These are phyloP conservation scores for Colletotrichum tamarilloi DNA, from an alignment of 2,329 filamentous ascomycete genomes.

Conservation along the genomic window DNA sequence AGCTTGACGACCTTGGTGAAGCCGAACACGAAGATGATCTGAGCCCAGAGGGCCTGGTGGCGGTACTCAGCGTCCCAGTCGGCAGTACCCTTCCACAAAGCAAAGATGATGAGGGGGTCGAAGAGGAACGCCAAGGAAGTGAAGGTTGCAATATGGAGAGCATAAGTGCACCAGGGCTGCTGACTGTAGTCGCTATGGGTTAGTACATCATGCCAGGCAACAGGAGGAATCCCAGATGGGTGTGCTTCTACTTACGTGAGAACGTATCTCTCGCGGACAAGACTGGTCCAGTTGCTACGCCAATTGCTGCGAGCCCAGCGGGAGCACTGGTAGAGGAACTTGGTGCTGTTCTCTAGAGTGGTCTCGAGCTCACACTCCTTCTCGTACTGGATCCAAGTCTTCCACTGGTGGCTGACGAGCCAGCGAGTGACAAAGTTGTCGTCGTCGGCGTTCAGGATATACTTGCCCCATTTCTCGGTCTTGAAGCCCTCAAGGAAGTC, in stretches of 20 bases:
- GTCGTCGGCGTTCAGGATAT: slow-evolving; percentile 94
- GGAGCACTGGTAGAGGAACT: slow-evolving; percentile 93
- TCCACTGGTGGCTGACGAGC: slow-evolving; percentile 92
- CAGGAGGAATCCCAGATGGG: background rate
- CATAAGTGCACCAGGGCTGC: slow-evolving; percentile 94
- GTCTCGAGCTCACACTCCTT: slow-evolving; percentile 91
- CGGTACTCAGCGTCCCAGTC: slow-evolving; percentile 67
- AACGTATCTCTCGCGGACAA: slow-evolving; percentile 85
- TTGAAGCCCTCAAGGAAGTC: slow-evolving; percentile 91
- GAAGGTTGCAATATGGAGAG: slow-evolving; percentile 91
- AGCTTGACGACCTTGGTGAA: slow-evolving; percentile 94
- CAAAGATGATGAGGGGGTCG: slow-evolving; percentile 78
- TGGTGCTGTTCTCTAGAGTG: slow-evolving; percentile 87
- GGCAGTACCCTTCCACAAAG: slow-evolving; percentile 76
- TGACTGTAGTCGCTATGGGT: slow-evolving; percentile 66
- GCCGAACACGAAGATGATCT: slow-evolving; percentile 79
- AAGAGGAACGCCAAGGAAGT: slow-evolving; percentile 86
- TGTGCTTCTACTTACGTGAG: slow-evolving; percentile 77
- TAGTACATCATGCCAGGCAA: slow-evolving; percentile 27
- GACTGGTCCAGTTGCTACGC: slow-evolving; percentile 94
- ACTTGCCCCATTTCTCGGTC: slow-evolving; percentile 89
- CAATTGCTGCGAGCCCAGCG: slow-evolving; percentile 98
- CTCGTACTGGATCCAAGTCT: slow-evolving; percentile 96
- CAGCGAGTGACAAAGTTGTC: slow-evolving; percentile 98
- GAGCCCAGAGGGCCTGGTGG: slow-evolving; percentile 66